A percentile compares a stretch with the other conserved stretches of the same genome.
These are phyloP conservation scores for Melampsora larici-populina DNA, from an alignment of 1,284 basidiomycete species.

Conservation along the genomic window DNA sequence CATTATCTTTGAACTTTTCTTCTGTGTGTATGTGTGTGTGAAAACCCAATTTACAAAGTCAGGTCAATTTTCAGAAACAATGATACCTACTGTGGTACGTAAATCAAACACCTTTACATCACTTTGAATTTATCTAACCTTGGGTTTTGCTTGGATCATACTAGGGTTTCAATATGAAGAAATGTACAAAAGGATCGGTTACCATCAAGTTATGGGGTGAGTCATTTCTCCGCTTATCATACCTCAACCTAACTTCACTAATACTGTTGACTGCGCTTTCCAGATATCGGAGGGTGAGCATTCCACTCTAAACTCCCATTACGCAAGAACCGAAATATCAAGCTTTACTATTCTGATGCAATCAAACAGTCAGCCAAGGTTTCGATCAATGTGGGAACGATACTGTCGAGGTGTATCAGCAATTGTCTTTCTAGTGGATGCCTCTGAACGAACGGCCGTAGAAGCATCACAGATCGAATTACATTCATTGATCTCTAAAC, in stretches of 20 bases:
- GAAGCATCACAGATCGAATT: conserved; percentile 84
- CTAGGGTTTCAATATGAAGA: conserved; percentile 50
- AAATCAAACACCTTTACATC: background rate
- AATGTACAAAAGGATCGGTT: conserved; percentile 51
- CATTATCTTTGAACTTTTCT: background rate
- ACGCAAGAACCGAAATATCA: background rate
- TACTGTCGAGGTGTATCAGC: conserved; percentile 93
- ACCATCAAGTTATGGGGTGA: conserved; percentile 50
- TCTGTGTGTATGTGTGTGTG: background rate
- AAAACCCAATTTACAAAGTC: conserved; percentile 27
- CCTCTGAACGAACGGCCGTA: conserved; percentile 74
- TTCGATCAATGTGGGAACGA: conserved; percentile 80
- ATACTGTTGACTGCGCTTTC: background rate
- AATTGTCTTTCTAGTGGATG: conserved; percentile 89
- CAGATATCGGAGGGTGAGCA: conserved; percentile 46
- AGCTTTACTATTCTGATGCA: background rate
- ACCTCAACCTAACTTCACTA: background rate
- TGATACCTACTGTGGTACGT: conserved; percentile 50
- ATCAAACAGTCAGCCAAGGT: conserved; percentile 76
- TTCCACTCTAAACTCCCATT: background rate
- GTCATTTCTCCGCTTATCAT: background rate
- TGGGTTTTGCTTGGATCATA: background rate
- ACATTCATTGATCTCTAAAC: conserved; percentile 74
- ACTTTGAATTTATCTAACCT: background rate
- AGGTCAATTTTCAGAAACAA: conserved; percentile 47